phyloP scores from a whole-genome alignment of 768 basidiomycete species.

The Kwoniella shandongensis region DNA sequence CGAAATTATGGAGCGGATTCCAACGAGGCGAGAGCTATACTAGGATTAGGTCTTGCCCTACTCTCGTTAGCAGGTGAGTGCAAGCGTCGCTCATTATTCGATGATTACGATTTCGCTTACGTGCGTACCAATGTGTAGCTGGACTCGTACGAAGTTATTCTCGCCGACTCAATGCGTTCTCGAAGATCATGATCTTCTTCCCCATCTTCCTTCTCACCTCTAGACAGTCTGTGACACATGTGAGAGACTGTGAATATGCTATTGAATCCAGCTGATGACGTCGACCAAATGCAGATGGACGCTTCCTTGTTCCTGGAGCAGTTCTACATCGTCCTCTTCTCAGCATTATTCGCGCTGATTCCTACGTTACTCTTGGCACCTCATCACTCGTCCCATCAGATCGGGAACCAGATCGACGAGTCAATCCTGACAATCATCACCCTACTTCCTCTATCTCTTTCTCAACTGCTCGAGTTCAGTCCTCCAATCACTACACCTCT shows the following conservation, averaged over 20 bases:
- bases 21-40: constrained; percentile 23
- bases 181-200: constrained; percentile 41
- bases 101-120: neutral
- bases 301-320: constrained; percentile 24
- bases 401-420: constrained; percentile 21
- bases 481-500: neutral
- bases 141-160: constrained; percentile 34
- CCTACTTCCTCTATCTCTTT: constrained; percentile 32
- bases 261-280: constrained; percentile 1
- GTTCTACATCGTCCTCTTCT: constrained; percentile 39
- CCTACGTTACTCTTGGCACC: constrained; percentile 27
- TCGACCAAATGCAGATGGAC: constrained; percentile 2
- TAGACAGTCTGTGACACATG: constrained; percentile 23
- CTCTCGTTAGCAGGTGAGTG: constrained; percentile 38
- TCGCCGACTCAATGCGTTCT: constrained; percentile 29
- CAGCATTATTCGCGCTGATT: constrained; percentile 35
- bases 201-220: constrained; percentile 42
- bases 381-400: constrained; percentile 19
- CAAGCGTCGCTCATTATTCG: too few species aligned
- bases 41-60: constrained; percentile 33
- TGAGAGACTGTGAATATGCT: too few species aligned
- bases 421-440: constrained; percentile 19
- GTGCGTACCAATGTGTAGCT: constrained; percentile 14
- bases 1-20: constrained; percentile 32
- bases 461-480: constrained; percentile 12